Conservation (phyloP, 495 filamentous ascomycete genomes). For the Penicillium subrubescens region DNA sequence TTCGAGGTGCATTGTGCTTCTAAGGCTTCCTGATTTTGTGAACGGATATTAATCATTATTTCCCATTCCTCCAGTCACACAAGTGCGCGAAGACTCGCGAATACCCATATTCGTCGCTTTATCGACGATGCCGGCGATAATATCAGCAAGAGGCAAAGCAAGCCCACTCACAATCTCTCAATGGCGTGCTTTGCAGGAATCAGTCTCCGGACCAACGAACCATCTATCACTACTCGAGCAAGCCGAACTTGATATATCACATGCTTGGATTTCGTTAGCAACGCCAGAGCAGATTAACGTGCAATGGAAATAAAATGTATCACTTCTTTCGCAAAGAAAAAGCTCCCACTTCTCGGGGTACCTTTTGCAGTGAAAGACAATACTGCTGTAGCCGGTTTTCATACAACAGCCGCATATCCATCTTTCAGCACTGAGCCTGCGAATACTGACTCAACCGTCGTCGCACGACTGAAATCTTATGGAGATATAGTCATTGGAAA, state of each 20-base stretch:
- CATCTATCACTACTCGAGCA: background rate
- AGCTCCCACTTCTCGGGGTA: background rate
- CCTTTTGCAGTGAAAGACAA: background rate
- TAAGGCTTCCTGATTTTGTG: too few species aligned
- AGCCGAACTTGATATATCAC: background rate
- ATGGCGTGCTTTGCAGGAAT: background rate
- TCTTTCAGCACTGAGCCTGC: background rate
- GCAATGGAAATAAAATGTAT: background rate
- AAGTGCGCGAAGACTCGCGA: too few species aligned
- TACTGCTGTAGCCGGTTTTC: background rate
- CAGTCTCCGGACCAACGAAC: background rate
- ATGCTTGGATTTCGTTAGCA: background rate
- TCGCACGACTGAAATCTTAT: slow-evolving; percentile 26
- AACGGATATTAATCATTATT: too few species aligned
- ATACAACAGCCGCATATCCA: background rate
- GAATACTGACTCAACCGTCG: background rate
- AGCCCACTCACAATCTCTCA: background rate
- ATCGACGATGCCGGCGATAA: too few species aligned
- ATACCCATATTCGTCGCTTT: too few species aligned
- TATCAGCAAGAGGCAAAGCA: too few species aligned
- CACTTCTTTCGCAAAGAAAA: background rate
- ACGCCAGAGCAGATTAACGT: background rate
- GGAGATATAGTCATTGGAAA: slow-evolving; percentile 69
- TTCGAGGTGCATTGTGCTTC: too few species aligned
- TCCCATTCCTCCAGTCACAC: too few species aligned